These are phyloP conservation scores for Quercus variabilis DNA, from an alignment of 306 rosid species.

Conservation along the genomic window DNA sequence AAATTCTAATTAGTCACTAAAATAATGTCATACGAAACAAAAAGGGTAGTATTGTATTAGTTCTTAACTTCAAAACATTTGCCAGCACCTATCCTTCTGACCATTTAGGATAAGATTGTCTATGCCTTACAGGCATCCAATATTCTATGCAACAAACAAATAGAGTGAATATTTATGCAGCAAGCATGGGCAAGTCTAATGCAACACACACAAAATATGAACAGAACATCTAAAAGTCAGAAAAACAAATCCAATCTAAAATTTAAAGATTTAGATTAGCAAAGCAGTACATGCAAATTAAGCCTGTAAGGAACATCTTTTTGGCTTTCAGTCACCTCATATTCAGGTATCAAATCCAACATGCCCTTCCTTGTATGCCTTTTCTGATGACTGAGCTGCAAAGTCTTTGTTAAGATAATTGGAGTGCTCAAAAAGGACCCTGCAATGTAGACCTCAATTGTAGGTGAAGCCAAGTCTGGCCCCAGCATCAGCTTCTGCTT, in stretches of 20 bases:
- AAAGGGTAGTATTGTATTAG: background rate
- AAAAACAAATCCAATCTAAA: conserved; percentile 2
- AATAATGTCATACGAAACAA: background rate
- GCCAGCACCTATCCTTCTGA: background rate
- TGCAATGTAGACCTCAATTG: conserved; percentile 75
- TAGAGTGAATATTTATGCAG: background rate
- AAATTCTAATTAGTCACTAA: background rate
- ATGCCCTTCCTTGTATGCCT: conserved; percentile 47
- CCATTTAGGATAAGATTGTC: background rate
- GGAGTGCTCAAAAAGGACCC: conserved; percentile 71
- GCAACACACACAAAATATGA: conserved; percentile 5
- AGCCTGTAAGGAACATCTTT: conserved; percentile 36
- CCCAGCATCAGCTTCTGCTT: conserved; percentile 46
- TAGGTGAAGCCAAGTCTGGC: conserved; percentile 43
- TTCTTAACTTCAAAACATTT: background rate
- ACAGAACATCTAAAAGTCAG: background rate
- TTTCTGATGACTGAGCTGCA: conserved; percentile 47
- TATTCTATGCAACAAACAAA: conserved; percentile 6
- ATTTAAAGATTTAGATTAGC: background rate
- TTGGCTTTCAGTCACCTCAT: conserved; percentile 47
- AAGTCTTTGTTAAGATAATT: conserved; percentile 63
- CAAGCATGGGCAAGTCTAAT: conserved; percentile 5
- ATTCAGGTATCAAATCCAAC: conserved; percentile 68
- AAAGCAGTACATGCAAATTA: conserved; percentile 46
- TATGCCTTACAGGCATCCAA: background rate